Conservation (phyloP, 148 eudicot genomes). For the Dianthus caryophyllus region DNA sequence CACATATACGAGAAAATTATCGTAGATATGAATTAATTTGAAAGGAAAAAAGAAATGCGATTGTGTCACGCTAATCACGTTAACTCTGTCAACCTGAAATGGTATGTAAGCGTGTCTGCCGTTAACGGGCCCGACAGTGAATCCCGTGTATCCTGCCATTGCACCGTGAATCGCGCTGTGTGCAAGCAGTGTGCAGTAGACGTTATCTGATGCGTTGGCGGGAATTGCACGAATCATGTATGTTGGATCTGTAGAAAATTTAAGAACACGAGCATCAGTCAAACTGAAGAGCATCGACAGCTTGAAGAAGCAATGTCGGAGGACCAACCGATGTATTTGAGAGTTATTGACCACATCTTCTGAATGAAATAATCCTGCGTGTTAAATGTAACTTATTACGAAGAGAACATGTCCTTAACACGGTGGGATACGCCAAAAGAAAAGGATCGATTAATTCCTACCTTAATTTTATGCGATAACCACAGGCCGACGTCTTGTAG, state of each 20-base stretch:
- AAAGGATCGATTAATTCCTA: constrained; percentile 10
- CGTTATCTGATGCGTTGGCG: constrained; percentile 42
- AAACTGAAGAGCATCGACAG: background rate
- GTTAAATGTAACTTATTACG: too few species aligned
- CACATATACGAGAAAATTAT: background rate
- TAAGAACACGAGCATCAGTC: background rate
- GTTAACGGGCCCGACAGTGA: constrained; percentile 42
- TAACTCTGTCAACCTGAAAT: constrained; percentile 22
- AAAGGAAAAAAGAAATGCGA: too few species aligned
- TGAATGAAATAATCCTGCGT: constrained; percentile 44
- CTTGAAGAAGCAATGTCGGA: constrained; percentile 4
- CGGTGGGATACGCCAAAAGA: too few species aligned
- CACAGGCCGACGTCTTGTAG: constrained; percentile 46
- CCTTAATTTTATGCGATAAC: constrained; percentile 47
- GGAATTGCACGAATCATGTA: constrained; percentile 43
- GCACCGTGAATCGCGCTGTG: constrained; percentile 47
- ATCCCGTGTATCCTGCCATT: constrained; percentile 47
- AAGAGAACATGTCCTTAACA: too few species aligned
- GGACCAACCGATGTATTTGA: constrained; percentile 45
- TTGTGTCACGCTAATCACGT: too few species aligned
- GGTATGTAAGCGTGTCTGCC: constrained; percentile 44
- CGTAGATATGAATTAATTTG: too few species aligned
- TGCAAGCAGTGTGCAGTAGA: constrained; percentile 39
- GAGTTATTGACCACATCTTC: constrained; percentile 33
- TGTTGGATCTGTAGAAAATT: background rate